Evolutionary conservation across 2,329 filamentous ascomycete species (phyloP), one percentile per base, ranked within the genome.

Genomic region (Aspergillus neotritici): DNA sequence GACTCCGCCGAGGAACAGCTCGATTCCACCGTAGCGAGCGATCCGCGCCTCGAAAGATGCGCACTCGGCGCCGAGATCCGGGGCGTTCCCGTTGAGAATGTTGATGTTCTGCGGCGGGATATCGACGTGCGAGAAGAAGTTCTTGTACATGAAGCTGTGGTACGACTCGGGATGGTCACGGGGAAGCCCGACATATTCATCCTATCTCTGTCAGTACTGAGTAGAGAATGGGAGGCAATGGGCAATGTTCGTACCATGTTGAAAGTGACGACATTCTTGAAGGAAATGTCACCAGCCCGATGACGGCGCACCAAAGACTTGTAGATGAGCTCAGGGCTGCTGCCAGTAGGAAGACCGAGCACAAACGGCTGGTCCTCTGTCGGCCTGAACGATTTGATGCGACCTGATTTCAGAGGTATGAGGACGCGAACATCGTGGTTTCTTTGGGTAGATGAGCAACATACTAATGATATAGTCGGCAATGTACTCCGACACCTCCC

Each of bases 111-210:
- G 77, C 4, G 87, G 87, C 52, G 82, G 78, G 55, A 93, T 83
- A 61, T 94, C 86, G 56, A 93, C 83, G 52, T 82, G 87, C 34
- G 84, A 87, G 74, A 94, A 94, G 75, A 94, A 88, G 70, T 93
- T 78, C 68, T 86, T 87, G 78, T 89, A 94, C 87, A 94, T 93
- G 73, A 93, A 94, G 52, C 83, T 86, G 71, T 94, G 87, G 69
- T 94, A 94, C 58, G 83, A 88, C 65, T 93, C 83, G 10, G 86
- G 82, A 63, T 94, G 86, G 56, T 90, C 86, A 58, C 86, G 81
- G 29, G 87, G 83, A 50, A 94, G 78, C 44, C 84, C 86, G 53
- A 93, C 86, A 60, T 94, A 94, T 70, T 94, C 87, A 68, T 94
- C 87, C 82, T 85, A 53, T 30, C 5, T 14, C 10, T 9, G 15